phyloP scores from a whole-genome alignment of 495 filamentous ascomycete genomes.

The Jackrogersella multiformis region DNA sequence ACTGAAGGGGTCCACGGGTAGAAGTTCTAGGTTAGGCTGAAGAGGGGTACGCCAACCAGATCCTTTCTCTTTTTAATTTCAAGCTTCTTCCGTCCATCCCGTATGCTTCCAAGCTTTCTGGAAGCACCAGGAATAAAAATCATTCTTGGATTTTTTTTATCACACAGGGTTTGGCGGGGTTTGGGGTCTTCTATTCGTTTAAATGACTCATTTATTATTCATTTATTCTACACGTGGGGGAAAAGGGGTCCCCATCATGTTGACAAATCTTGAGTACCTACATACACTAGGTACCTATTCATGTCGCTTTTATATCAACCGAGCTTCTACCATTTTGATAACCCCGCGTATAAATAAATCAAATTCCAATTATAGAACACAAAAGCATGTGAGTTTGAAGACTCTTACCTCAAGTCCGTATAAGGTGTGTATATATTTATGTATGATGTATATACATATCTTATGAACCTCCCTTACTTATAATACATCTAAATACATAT shows the following conservation, averaged over 20 bases:
- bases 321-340: not conserved
- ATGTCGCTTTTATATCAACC: conserved; percentile 4
- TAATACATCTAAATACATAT: not conserved
- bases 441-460: not conserved
- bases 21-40: conserved; percentile 33
- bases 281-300: not conserved
- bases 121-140: not conserved
- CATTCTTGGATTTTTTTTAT: conserved; percentile 19
- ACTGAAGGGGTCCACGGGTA: too few relatives aligned
- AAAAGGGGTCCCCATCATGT: not conserved
- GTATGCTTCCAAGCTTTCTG: conserved; percentile 7
- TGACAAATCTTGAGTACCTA: not conserved
- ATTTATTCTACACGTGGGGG: conserved; percentile 29
- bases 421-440: too few relatives aligned
- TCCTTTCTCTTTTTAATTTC: conserved; percentile 16
- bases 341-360: conserved; percentile 22
- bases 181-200: conserved; percentile 20
- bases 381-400: too few relatives aligned
- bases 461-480: not conserved
- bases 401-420: too few relatives aligned
- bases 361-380: conserved; percentile 38
- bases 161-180: not conserved
- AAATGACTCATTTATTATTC: conserved; percentile 34
- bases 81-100: conserved; percentile 29
- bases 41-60: conserved; percentile 32